phyloP scores from a whole-genome alignment of 176 grass and related monocot species.

The Bolboschoenus planiculmis region DNA sequence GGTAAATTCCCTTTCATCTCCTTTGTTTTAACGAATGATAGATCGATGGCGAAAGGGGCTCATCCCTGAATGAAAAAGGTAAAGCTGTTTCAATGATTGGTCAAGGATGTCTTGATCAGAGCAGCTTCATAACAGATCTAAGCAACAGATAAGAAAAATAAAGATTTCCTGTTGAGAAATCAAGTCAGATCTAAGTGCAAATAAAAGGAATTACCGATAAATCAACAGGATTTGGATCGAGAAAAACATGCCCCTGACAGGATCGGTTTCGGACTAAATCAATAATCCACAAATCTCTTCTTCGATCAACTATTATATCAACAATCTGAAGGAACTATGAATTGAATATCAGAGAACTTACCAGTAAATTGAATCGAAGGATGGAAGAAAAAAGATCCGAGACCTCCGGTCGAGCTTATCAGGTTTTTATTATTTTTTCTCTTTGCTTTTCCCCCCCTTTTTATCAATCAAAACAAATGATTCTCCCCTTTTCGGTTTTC shows the following conservation, averaged over 20 bases:
- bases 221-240: background rate
- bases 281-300: background rate
- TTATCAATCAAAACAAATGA: conserved; percentile 12
- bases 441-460: background rate
- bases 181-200: background rate
- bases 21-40: background rate
- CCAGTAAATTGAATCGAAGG: conserved; percentile 19
- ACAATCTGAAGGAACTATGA: background rate
- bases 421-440: background rate
- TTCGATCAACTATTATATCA: background rate
- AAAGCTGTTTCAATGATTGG: conserved; percentile 7
- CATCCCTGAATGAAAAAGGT: background rate
- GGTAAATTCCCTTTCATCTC: background rate
- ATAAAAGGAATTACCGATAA: background rate
- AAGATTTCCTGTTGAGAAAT: background rate
- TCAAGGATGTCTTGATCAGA: conserved; percentile 11
- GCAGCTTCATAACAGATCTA: conserved; percentile 19
- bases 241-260: background rate
- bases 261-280: background rate
- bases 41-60: background rate
- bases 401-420: background rate
- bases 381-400: conserved; percentile 10
- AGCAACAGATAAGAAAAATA: background rate
- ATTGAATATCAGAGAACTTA: conserved; percentile 1
- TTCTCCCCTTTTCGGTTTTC: conserved; percentile 9